phyloP scores from a whole-genome alignment of 1,139 yeast species.

The Lodderomyces elongisporus region DNA sequence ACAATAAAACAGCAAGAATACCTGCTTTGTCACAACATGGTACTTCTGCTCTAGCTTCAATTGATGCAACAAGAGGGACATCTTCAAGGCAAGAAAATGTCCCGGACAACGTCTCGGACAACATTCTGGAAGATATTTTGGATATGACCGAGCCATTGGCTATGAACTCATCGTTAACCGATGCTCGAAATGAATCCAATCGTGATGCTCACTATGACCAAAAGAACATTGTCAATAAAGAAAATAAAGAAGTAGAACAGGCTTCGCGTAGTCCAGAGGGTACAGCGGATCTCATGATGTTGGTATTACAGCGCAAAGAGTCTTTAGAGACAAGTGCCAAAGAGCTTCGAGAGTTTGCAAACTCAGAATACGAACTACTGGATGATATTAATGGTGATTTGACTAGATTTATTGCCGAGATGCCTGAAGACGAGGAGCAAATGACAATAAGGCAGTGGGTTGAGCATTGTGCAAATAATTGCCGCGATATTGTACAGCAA shows the following conservation, averaged over 20 bases:
- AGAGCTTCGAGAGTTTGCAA: slow-evolving; percentile 24
- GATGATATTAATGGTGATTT: slow-evolving; percentile 63
- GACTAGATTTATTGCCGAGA: slow-evolving; percentile 57
- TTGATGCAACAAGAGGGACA: too few relatives aligned
- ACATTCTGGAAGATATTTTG: too few relatives aligned
- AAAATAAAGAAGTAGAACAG: slow-evolving; percentile 4
- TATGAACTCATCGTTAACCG: slow-evolving; percentile 9
- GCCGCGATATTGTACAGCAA: slow-evolving; percentile 35
- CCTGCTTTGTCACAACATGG: too few relatives aligned
- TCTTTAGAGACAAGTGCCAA: slow-evolving; percentile 36
- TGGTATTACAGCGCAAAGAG: slow-evolving; percentile 20
- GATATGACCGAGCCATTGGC: slow-evolving; percentile 12
- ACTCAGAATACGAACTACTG: slow-evolving; percentile 28
- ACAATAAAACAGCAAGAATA: too few relatives aligned
- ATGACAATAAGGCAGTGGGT: slow-evolving; percentile 75
- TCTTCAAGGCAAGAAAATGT: too few relatives aligned
- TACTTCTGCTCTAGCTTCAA: too few relatives aligned
- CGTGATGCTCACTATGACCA: too few relatives aligned
- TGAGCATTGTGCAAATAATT: slow-evolving; percentile 41
- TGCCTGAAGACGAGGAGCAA: slow-evolving; percentile 65
- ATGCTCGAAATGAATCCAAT: neutral
- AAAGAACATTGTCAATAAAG: too few relatives aligned
- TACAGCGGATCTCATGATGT: slow-evolving; percentile 7
- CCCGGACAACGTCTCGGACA: too few relatives aligned
- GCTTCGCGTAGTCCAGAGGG: slow-evolving; percentile 5